Evolutionary conservation across 2,329 filamentous ascomycete species (phyloP).

Genomic region (Tympanopsis confertula): DNA sequence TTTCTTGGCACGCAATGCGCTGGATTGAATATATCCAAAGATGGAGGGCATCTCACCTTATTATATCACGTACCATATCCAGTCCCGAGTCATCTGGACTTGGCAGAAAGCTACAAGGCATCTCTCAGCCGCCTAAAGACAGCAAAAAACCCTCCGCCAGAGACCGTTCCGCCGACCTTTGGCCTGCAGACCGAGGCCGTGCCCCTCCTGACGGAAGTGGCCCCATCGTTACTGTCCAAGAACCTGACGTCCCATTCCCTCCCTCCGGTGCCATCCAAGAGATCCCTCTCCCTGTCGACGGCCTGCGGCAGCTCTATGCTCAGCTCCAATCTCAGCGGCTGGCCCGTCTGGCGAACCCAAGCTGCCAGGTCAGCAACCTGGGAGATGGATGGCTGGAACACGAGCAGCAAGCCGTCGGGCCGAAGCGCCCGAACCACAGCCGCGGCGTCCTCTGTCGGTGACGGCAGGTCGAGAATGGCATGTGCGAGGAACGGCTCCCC

Average conservation of each 20-base stretch:
- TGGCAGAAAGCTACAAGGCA: too few species aligned
- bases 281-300: conserved; percentile 25
- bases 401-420: conserved; percentile 50
- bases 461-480: conserved; percentile 63
- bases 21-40: too few species aligned
- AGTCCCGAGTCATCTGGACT: too few species aligned
- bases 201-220: neutral
- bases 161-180: conserved; percentile 1
- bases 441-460: conserved; percentile 23
- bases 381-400: conserved; percentile 70
- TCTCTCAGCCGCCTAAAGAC: conserved; percentile 1
- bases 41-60: too few species aligned
- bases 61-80: too few species aligned
- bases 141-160: conserved; percentile 1
- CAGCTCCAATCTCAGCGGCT: conserved; percentile 43
- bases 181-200: conserved; percentile 1
- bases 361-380: conserved; percentile 59
- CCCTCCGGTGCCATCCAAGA: conserved; percentile 34
- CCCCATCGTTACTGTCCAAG: conserved; percentile 14
- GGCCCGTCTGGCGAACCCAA: conserved; percentile 33
- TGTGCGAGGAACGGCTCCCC: conserved; percentile 55
- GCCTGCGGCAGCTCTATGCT: conserved; percentile 43
- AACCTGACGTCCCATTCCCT: conserved; percentile 53
- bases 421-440: conserved; percentile 45
- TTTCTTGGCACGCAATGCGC: too few species aligned